phyloP scores from a whole-genome alignment of 352 stramenopile genomes.

The Phytopythium litorale region DNA sequence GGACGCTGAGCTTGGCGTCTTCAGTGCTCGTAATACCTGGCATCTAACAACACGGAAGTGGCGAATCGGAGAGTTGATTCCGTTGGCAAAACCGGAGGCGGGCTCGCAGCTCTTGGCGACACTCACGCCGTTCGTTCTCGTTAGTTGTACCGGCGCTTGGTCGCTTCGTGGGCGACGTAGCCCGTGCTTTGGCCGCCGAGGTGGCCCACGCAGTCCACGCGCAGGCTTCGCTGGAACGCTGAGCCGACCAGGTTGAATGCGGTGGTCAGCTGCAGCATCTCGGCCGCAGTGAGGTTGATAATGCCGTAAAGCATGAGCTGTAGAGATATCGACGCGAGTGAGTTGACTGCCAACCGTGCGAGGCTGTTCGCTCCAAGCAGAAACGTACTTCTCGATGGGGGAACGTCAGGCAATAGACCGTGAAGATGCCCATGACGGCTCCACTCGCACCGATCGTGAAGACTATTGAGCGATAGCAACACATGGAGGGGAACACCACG shows the following conservation, averaged over 20 bases:
- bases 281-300: constrained; percentile 48
- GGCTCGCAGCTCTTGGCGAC: neutral
- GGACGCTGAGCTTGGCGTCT: neutral
- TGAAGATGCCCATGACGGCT: constrained; percentile 78
- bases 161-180: constrained; percentile 45
- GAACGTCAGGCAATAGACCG: constrained; percentile 70
- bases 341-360: neutral
- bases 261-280: constrained; percentile 68
- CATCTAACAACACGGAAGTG: neutral
- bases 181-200: constrained; percentile 61
- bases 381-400: constrained; percentile 47
- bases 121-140: too few species aligned
- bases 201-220: constrained; percentile 77
- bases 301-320: constrained; percentile 65
- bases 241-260: constrained; percentile 54
- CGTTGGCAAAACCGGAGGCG: neutral
- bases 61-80: constrained; percentile 2
- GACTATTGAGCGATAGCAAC: constrained; percentile 24
- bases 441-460: constrained; percentile 82
- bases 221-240: constrained; percentile 50
- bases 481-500: neutral
- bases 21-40: constrained; percentile 3
- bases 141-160: constrained; percentile 6
- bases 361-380: neutral
- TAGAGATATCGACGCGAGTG: neutral